phyloP scores from a whole-genome alignment of 2,329 filamentous ascomycete species.

The Ophiocordyceps robertsii region DNA sequence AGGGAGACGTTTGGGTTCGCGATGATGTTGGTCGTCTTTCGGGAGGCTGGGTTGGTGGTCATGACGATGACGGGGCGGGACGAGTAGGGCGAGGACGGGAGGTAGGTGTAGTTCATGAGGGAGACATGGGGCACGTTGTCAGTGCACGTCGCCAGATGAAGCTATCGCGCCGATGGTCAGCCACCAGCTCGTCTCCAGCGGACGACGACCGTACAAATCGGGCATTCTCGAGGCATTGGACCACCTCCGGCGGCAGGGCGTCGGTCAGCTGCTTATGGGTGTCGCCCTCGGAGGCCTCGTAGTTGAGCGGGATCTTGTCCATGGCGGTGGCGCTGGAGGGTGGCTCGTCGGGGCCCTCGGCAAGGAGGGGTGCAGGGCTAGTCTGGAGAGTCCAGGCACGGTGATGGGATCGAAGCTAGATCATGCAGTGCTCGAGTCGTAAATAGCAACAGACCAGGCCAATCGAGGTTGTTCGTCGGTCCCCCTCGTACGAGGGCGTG shows the following conservation, averaged over 20 bases:
- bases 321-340: slow-evolving; percentile 16
- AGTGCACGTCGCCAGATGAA: slow-evolving; percentile 86
- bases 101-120: slow-evolving; percentile 98
- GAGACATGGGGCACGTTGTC: slow-evolving; percentile 80
- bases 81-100: slow-evolving; percentile 61
- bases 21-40: slow-evolving; percentile 70
- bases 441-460: no score
- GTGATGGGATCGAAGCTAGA: no score
- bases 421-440: no score
- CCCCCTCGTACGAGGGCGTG: no score
- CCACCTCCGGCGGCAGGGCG: slow-evolving; percentile 68
- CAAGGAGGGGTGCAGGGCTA: no score
- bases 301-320: slow-evolving; percentile 58
- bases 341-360: no score
- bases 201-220: slow-evolving; percentile 66
- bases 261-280: slow-evolving; percentile 57
- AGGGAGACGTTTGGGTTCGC: slow-evolving; percentile 80
- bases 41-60: slow-evolving; percentile 72
- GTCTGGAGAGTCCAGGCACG: no score
- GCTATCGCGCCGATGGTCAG: slow-evolving; percentile 34
- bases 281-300: slow-evolving; percentile 61
- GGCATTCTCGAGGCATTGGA: slow-evolving; percentile 85
- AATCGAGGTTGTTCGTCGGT: no score
- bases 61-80: slow-evolving; percentile 77
- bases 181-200: not conserved